Percentiles rank a stretch among this genome's conserved stretches.
Conservation (phyloP, 2,329 filamentous ascomycete genomes). For the Alternaria postmessia region DNA sequence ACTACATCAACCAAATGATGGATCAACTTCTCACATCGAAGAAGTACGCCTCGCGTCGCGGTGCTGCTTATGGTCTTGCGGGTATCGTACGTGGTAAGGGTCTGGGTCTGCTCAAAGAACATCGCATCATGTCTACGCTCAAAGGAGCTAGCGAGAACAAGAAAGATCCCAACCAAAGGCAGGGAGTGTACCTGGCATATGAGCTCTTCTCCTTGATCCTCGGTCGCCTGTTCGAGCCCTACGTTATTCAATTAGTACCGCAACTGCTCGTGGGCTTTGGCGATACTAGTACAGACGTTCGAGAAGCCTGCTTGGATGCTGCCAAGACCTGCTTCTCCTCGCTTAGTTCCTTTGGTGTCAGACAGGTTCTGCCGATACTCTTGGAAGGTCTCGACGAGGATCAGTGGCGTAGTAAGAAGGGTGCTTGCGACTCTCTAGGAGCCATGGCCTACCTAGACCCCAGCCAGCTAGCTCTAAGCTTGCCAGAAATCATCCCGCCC, state of each 20-base stretch:
- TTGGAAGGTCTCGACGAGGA: conserved; percentile 91
- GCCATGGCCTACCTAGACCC: conserved; percentile 99
- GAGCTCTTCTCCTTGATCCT: conserved; percentile 89
- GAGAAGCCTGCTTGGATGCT: conserved; percentile 90
- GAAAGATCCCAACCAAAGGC: conserved; percentile 86
- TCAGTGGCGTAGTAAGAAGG: conserved; percentile 98
- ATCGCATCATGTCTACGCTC: conserved; percentile 83
- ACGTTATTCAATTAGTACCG: conserved; percentile 93
- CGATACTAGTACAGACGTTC: conserved; percentile 85
- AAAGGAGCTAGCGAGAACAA: conserved; percentile 90
- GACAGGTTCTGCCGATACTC: conserved; percentile 89
- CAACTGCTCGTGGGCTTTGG: conserved; percentile 90
- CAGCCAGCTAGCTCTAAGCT: conserved; percentile 87
- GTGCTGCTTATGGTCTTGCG: conserved; percentile 92
- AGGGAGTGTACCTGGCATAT: conserved; percentile 87
- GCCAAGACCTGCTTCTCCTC: conserved; percentile 94
- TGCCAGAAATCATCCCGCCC: conserved; percentile 96
- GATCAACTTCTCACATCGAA: conserved; percentile 86
- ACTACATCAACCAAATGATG: conserved; percentile 82
- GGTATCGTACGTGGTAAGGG: conserved; percentile 91
- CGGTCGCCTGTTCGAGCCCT: conserved; percentile 91
- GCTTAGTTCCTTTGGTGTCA: conserved; percentile 94
- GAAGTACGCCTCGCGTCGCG: conserved; percentile 90
- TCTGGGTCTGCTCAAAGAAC: conserved; percentile 81
- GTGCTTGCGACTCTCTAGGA: conserved; percentile 93